Base-by-base conservation (phyloP, 2,329 filamentous ascomycete genomes). In the Achaetomium macrosporum region DNA sequence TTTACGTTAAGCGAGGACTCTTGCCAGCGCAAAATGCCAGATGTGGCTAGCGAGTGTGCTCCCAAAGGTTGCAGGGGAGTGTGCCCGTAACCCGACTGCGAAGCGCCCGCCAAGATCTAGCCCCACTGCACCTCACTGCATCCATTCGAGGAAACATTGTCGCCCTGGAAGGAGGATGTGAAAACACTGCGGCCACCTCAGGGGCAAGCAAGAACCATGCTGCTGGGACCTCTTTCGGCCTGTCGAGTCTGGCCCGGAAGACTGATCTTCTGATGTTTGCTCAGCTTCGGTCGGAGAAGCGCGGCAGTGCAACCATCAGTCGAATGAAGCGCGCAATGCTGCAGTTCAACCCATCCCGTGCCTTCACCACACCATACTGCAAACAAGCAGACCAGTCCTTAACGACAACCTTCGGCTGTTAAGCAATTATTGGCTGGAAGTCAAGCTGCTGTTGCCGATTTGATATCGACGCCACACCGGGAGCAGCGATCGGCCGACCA, bases 41-140 rank as follows among this genome's bases (percentile, higher is more conserved):
- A n/a, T n/a, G n/a, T n/a, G n/a, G n/a, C n/a, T n/a, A n/a, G n/a
- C n/a, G n/a, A n/a, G n/a, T n/a, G n/a, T n/a, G n/a, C n/a, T n/a
- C n/a, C n/a, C n/a, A n/a, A n/a, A n/a, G n/a, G n/a, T n/a, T n/a
- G n/a, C n/a, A n/a, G n/a, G n/a, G n/a, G n/a, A n/a, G n/a, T n/a
- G n/a, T n/a, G n/a, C n/a, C n/a, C n/a, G n/a, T n/a, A n/a, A n/a
- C n/a, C n/a, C n/a, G n/a, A n/a, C n/a, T n/a, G n/a, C n/a, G n/a
- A n/a, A n/a, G n/a, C n/a, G n/a, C n/a, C n/a, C 46, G 56, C 54
- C 53, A 57, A 57, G 56, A 30, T 39, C 10, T 40, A 30, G 35
- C 25, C 25, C 25, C 25, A 25, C 25, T 7, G 7, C 25, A 7
- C 25, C 25, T 25, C 25, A 25, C 25, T 25, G 4, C 25, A 7